Conservation (phyloP, 345 rosid species). For the Hibiscus trionum region DNA sequence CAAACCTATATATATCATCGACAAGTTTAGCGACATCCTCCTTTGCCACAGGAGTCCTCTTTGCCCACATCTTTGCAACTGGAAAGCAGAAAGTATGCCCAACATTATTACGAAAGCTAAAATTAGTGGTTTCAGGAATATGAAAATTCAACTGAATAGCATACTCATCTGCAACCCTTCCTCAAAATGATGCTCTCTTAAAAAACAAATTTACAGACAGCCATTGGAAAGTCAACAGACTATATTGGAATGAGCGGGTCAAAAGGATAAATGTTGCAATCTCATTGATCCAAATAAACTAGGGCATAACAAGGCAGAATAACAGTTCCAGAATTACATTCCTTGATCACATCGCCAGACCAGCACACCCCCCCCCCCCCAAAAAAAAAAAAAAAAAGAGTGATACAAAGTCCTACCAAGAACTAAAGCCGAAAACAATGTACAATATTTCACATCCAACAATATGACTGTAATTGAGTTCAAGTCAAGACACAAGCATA, state of each 20-base stretch:
- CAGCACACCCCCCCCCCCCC: neutral
- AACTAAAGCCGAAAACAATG: neutral
- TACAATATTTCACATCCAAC: neutral
- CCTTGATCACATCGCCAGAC: neutral
- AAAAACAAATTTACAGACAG: too few species aligned
- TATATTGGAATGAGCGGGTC: neutral
- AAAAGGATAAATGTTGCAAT: neutral
- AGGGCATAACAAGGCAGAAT: neutral
- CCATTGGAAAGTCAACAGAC: neutral
- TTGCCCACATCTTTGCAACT: constrained; percentile 70
- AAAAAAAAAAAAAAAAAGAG: neutral
- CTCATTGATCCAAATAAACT: neutral
- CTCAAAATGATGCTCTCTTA: neutral
- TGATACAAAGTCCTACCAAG: neutral
- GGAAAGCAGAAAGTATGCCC: constrained; percentile 11
- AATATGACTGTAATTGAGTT: neutral
- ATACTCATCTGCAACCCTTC: neutral
- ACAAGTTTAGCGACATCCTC: constrained; percentile 85
- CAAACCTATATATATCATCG: constrained; percentile 81
- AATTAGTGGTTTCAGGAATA: neutral
- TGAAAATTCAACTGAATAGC: neutral
- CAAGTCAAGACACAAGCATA: neutral
- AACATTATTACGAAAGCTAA: neutral
- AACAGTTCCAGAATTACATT: neutral
- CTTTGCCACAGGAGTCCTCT: constrained; percentile 58